Evolutionary conservation across 176 grass and related monocot genomes (phyloP).

Genomic region (Coix lacrymajobi): DNA sequence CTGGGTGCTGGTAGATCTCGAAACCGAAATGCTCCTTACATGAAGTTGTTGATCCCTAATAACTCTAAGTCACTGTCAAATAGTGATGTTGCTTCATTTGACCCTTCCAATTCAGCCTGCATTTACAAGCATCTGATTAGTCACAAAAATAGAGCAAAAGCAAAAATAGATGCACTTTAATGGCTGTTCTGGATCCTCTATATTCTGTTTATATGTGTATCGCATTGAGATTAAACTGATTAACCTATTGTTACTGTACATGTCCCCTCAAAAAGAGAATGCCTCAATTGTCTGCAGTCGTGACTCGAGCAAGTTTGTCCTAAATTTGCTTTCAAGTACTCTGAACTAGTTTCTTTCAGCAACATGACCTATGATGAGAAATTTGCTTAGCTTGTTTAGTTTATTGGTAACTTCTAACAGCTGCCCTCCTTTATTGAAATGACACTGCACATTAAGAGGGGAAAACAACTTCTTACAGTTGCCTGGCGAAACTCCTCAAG

Average conservation of each 20-base stretch:
- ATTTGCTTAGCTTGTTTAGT: neutral
- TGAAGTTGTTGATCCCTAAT: slow-evolving; percentile 41
- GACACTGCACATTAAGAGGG: neutral
- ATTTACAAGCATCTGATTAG: slow-evolving; percentile 14
- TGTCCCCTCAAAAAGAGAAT: neutral
- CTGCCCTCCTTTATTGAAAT: slow-evolving; percentile 19
- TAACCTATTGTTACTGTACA: neutral
- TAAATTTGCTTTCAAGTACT: neutral
- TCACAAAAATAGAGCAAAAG: neutral
- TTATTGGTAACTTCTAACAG: slow-evolving; percentile 39
- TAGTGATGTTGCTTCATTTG: slow-evolving; percentile 54
- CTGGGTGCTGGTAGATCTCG: neutral
- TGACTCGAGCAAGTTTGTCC: neutral
- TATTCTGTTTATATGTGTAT: neutral
- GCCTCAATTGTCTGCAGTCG: neutral
- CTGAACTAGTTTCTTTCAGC: neutral
- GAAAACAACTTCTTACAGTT: slow-evolving; percentile 49
- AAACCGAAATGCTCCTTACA: neutral
- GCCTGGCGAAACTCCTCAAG: slow-evolving; percentile 79
- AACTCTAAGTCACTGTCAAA: slow-evolving; percentile 40
- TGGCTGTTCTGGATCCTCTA: neutral
- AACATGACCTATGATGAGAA: slow-evolving; percentile 14
- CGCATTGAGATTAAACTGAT: neutral
- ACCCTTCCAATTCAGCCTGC: slow-evolving; percentile 53
- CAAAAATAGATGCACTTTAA: neutral